Evolutionary conservation across 2,329 filamentous ascomycete genomes (phyloP).

Genomic region (Bipolaris sorokiniana): DNA sequence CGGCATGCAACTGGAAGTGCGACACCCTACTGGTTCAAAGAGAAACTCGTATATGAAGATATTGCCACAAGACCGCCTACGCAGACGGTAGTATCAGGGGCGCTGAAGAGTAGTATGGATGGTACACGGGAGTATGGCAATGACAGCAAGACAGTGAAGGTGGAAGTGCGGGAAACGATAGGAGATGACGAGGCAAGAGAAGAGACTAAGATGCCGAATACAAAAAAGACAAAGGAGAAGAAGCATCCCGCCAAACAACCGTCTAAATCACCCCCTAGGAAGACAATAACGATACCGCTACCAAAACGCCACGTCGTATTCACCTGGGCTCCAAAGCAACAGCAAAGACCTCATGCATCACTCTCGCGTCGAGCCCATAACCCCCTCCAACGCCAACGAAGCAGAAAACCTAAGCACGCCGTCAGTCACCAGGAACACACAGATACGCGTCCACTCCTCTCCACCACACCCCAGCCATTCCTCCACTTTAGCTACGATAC

Average conservation of each 20-base stretch:
- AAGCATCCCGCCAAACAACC: not conserved
- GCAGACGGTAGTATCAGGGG: not conserved
- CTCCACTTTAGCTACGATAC: too few species aligned
- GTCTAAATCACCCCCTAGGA: not conserved
- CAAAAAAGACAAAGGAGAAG: not conserved
- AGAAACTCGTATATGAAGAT: not conserved
- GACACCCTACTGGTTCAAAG: conserved; percentile 10
- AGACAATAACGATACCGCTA: not conserved
- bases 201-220: not conserved
- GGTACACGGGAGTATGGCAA: not conserved
- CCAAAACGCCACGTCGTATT: not conserved
- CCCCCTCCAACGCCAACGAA: too few species aligned
- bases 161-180: not conserved
- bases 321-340: not conserved
- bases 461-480: too few species aligned
- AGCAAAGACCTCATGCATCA: too few species aligned
- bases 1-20: not conserved
- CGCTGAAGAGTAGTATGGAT: not conserved
- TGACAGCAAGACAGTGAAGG: not conserved
- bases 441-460: too few species aligned
- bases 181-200: not conserved
- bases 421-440: too few species aligned
- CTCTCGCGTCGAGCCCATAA: not conserved
- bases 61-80: not conserved
- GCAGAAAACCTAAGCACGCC: too few species aligned